Evolutionary conservation across 2,329 filamentous ascomycete genomes (phyloP), one percentile per base, ranked within the genome.

Genomic region (Trichoderma harzianum): DNA sequence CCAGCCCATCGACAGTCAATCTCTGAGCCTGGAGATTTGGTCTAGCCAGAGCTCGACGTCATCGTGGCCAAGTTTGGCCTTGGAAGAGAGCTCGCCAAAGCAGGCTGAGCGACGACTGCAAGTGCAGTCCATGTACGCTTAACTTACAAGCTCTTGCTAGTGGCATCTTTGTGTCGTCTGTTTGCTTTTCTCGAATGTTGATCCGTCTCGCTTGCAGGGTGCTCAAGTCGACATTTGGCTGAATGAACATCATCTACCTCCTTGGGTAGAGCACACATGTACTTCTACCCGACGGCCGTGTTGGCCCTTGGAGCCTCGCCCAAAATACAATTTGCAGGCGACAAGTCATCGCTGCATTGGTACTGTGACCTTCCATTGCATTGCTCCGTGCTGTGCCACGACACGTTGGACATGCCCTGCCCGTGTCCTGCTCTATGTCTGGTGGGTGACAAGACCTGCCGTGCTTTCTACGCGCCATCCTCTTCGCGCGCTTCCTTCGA

Each of bases 301-400:
- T 67, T 62, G 36, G 63, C 53, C 55, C 36, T 18, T 18, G 28
- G 69, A 65, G 39, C 55, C 53, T 71, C 62, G 53, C 51, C 53
- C 55, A 18, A 58, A 32, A 34, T 53, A 30, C 26, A 30, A 14
- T 62, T 53, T 69, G 67, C 62, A 66, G 53, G 36, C 69, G 69
- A 71, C 69, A 71, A 71, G 69, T 71, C 69, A 71, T 66, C 55
- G 62, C 60, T 67, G 69, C 69, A 67, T 65, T 55, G 39, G 39
- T 62, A 47, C 53, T 67, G 62, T 60, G 21, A 53, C 58, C 36
- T 55, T 51, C 60, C 60, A 30, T 64, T 71, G 55, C 43, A 58
- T 55, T 65, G 64, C 62, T 61, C 53, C 62, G 69, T 62, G 67
- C 67, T 62, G 63, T 71, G 32, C 69, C 39, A 67, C 69, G 53